Base-by-base conservation (phyloP, 2,329 filamentous ascomycete species). In the Aspergillus pseudoglaucus region DNA sequence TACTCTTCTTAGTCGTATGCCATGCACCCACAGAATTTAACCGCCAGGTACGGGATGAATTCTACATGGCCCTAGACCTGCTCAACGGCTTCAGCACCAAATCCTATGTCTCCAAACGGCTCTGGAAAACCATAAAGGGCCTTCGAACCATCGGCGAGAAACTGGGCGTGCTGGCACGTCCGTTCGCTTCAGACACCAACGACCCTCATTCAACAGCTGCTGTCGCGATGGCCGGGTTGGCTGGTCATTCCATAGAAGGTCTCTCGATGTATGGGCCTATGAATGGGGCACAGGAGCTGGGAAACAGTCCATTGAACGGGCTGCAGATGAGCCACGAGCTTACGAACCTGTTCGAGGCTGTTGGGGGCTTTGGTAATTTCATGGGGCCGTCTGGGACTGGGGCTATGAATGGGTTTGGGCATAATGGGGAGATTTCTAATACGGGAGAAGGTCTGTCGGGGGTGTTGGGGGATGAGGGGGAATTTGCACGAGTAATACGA, bases 41-140 rank as follows among this genome's bases (percentile, higher is more conserved):
- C 51, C 68, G 74, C 6, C 72, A 75, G 53, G 80, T 81, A n/a
- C 75, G 81, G 10, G 79, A 84, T 51, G 82, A 85, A 57, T 85
- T 85, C 61, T 83, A 84, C 67, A 80, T 82, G 72, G 82, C 81
- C 0, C 73, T 85, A 3, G 80, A 84, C 41, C 71, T 85, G 9
- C 75, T 85, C 42, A 80, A 81, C 30, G 78, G 77, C 3, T 78
- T 85, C 51, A 81, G 78, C 49, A 76, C 78, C 41, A 78, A 80
- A 50, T 83, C 79, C 0, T 81, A 78, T 55, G 77, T 83, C 14
- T 80, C 78, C 18, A 81, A 82, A 55, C 71, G 80, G 6, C 62
- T 85, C 1, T 85, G 82, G 82, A 81, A 78, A 53, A 83, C 80
- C 0, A 80, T 85, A 53, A 77, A 77, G 44, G 75, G 78, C 4